Evolutionary conservation across 768 basidiomycete genomes (phyloP).

Genomic region (Crassisporium funariophilum): DNA sequence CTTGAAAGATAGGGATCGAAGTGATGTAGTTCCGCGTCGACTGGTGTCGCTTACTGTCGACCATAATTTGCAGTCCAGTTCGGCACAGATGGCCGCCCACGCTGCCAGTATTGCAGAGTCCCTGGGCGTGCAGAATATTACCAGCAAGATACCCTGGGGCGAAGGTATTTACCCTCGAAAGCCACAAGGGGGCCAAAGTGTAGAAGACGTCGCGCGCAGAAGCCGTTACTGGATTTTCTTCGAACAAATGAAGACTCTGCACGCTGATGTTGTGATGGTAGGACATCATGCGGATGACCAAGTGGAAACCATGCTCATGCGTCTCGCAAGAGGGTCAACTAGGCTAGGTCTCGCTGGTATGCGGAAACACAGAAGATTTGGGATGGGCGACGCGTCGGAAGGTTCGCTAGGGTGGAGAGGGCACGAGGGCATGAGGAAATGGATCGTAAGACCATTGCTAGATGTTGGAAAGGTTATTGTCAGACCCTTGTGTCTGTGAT

Average conservation of each 20-base stretch:
- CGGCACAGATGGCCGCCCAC: constrained; percentile 54
- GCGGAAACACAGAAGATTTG: constrained; percentile 68
- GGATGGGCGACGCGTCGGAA: constrained; percentile 60
- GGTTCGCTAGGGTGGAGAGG: constrained; percentile 45
- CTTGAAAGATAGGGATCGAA: constrained; percentile 26
- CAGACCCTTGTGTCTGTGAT: background rate
- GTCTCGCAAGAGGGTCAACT: constrained; percentile 60
- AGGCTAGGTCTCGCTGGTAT: constrained; percentile 66
- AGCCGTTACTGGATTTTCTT: constrained; percentile 52
- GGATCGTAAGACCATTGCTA: constrained; percentile 75
- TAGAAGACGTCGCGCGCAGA: constrained; percentile 60
- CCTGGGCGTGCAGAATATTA: constrained; percentile 50
- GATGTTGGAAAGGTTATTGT: constrained; percentile 62
- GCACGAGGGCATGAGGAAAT: constrained; percentile 59
- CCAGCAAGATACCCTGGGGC: constrained; percentile 59
- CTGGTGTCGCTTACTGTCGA: constrained; percentile 66
- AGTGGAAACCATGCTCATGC: constrained; percentile 78
- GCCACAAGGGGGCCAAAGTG: constrained; percentile 39
- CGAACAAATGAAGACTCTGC: constrained; percentile 37
- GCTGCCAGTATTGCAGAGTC: constrained; percentile 44
- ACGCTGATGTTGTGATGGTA: constrained; percentile 52
- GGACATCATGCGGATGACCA: constrained; percentile 87
- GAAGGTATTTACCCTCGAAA: constrained; percentile 47
- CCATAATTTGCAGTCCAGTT: constrained; percentile 67
- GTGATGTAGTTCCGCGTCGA: constrained; percentile 8